Evolutionary conservation across 129 eudicot genomes (phyloP).

Genomic region (Helianthus tuberosus): DNA sequence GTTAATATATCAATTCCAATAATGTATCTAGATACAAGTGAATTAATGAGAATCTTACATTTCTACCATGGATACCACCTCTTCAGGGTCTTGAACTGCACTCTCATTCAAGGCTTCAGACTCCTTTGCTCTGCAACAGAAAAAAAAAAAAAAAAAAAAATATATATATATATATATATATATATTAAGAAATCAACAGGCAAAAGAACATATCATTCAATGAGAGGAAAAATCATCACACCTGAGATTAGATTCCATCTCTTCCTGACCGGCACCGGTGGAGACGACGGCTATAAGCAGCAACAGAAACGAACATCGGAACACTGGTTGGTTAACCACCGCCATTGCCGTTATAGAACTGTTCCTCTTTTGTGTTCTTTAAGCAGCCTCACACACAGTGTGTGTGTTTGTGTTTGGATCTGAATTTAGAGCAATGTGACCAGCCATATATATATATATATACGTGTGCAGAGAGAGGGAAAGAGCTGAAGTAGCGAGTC

Average conservation of each 20-base stretch:
- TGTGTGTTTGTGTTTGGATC: constrained; percentile 17
- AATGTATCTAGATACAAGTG: too few relatives aligned
- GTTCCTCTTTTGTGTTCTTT: not conserved
- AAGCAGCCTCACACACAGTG: constrained; percentile 17
- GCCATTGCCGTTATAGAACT: constrained; percentile 26
- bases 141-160: constrained; percentile 12
- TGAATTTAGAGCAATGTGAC: constrained; percentile 26
- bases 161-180: too few relatives aligned
- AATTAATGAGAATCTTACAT: constrained; percentile 18
- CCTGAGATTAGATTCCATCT: constrained; percentile 15
- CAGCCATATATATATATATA: constrained; percentile 35
- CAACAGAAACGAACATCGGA: too few relatives aligned
- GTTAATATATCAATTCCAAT: too few relatives aligned
- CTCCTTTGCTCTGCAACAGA: constrained; percentile 26
- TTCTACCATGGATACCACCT: constrained; percentile 42
- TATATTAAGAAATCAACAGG: not conserved
- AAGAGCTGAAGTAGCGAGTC: too few relatives aligned
- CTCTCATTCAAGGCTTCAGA: constrained; percentile 34
- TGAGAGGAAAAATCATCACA: constrained; percentile 4
- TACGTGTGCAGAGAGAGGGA: constrained; percentile 21
- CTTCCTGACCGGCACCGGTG: not conserved
- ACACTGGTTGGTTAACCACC: constrained; percentile 17
- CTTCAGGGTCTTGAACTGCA: constrained; percentile 42
- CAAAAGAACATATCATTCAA: not conserved
- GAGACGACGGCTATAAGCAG: not conserved